phyloP scores from a whole-genome alignment of 345 rosid genomes.

The Litchi chinensis region DNA sequence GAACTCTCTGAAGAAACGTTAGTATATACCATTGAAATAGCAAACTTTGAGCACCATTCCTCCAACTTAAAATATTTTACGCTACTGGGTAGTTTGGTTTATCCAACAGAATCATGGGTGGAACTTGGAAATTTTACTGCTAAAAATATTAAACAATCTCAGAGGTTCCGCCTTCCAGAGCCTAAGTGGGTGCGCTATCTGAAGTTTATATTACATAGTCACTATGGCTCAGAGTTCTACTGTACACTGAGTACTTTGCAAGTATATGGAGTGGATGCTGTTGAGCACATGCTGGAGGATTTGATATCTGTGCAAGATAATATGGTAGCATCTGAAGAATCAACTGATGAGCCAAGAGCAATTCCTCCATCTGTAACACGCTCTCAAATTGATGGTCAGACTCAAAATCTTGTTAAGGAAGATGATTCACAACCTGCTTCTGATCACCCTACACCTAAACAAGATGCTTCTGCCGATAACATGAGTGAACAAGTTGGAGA shows the following conservation, averaged over 20 bases:
- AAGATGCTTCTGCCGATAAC: slow-evolving; percentile 23
- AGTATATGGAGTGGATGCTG: slow-evolving; percentile 65
- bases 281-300: slow-evolving; percentile 61
- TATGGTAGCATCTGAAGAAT: slow-evolving; percentile 18
- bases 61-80: slow-evolving; percentile 53
- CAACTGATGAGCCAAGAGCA: slow-evolving; percentile 23
- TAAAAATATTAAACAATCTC: slow-evolving; percentile 51
- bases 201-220: slow-evolving; percentile 45
- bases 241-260: slow-evolving; percentile 52
- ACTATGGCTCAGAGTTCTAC: slow-evolving; percentile 60
- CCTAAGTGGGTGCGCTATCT: slow-evolving; percentile 57
- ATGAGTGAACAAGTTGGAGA: slow-evolving; percentile 39
- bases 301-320: slow-evolving; percentile 49
- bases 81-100: slow-evolving; percentile 56
- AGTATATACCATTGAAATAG: slow-evolving; percentile 50
- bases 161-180: slow-evolving; percentile 45
- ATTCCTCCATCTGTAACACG: slow-evolving; percentile 13
- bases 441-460: slow-evolving; percentile 26
- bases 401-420: slow-evolving; percentile 27
- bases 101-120: slow-evolving; percentile 55
- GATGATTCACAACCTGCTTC: slow-evolving; percentile 12
- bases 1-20: slow-evolving; percentile 64
- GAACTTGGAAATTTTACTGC: slow-evolving; percentile 55
- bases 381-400: slow-evolving; percentile 21
- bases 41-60: slow-evolving; percentile 62